phyloP scores from a whole-genome alignment of 495 filamentous ascomycete species.

The Cryomyces antarcticus region DNA sequence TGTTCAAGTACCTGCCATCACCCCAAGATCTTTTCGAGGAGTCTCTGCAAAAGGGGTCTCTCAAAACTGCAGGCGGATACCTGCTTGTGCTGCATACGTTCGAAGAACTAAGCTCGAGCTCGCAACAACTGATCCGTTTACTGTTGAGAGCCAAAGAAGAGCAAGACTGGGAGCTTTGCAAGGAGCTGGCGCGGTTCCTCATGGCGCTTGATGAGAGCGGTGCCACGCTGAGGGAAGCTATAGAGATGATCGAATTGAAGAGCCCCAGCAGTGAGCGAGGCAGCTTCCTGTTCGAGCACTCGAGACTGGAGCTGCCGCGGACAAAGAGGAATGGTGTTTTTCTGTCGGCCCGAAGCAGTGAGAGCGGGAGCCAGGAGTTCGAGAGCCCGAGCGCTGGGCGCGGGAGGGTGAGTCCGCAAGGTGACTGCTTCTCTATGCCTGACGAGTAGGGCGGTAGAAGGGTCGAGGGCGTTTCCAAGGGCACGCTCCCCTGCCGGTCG shows the following conservation, averaged over 20 bases:
- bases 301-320: not conserved
- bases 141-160: slow-evolving; percentile 64
- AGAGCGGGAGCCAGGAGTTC: not conserved
- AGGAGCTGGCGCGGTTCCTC: slow-evolving; percentile 80
- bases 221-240: slow-evolving; percentile 55
- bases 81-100: slow-evolving; percentile 88
- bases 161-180: slow-evolving; percentile 91
- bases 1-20: slow-evolving; percentile 76
- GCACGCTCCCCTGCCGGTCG: too few relatives aligned
- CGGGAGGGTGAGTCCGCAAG: too few relatives aligned
- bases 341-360: not conserved
- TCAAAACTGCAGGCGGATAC: slow-evolving; percentile 94
- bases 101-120: slow-evolving; percentile 59
- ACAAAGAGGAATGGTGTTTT: not conserved
- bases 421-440: too few relatives aligned
- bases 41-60: slow-evolving; percentile 55
- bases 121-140: slow-evolving; percentile 55
- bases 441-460: too few relatives aligned
- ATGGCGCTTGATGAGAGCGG: slow-evolving; percentile 80
- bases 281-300: not conserved
- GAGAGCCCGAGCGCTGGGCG: too few relatives aligned
- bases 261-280: slow-evolving; percentile 21
- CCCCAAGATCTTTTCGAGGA: slow-evolving; percentile 85
- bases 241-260: slow-evolving; percentile 45
- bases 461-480: too few relatives aligned